Base-by-base conservation (phyloP, 305 asterid genomes). In the Fraxinus sp. region DNA sequence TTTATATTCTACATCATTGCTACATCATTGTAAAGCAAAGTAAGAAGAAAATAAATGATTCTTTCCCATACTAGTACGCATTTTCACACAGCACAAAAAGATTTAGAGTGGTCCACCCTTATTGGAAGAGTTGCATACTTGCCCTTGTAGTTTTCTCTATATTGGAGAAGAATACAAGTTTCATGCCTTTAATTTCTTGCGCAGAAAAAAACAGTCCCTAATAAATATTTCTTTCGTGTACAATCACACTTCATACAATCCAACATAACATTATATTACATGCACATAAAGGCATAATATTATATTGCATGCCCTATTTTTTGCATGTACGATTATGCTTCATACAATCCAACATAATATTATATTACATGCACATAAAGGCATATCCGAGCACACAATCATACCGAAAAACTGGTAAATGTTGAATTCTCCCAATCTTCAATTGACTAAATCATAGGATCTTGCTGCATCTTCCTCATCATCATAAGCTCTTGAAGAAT, bases 381-480 rank as follows among this genome's bases (percentile, higher is more conserved):
- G 26, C 68, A 13, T 52, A 55, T 55, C n/a, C 2, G 64, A 14
- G 78, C 32, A 18, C 82, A 82, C 71, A 75, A 24, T 79, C 89
- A 70, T 91, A 92, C 95, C 71, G 89, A 92, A 75, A 92, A 91
- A 83, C 91, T 92, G 77, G 97, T 92, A 86, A 84, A 86, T 81
- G 97, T 92, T 4, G 93, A 86, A 83, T 87, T 85, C 26, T 93
- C 95, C 95, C 95, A 88, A 74, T 92, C 81, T 91, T 92, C 22
- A 92, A 90, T 71, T 93, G 92, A 1, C 95, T 86, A 92, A 89
- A 80, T 91, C 95, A 49, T 91, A 90, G 7, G 97, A 93, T 82
- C 92, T 83, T 75, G 97, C 95, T 71, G 95, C 97, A 39, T 92
- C 91, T 88, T 92, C 97, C 80, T 92, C 95, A 10, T 87, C 92